A percentile compares a stretch with the other conserved stretches of the same genome.
These are phyloP conservation scores for Suillus discolor DNA, from an alignment of 768 basidiomycete species.

Conservation along the genomic window DNA sequence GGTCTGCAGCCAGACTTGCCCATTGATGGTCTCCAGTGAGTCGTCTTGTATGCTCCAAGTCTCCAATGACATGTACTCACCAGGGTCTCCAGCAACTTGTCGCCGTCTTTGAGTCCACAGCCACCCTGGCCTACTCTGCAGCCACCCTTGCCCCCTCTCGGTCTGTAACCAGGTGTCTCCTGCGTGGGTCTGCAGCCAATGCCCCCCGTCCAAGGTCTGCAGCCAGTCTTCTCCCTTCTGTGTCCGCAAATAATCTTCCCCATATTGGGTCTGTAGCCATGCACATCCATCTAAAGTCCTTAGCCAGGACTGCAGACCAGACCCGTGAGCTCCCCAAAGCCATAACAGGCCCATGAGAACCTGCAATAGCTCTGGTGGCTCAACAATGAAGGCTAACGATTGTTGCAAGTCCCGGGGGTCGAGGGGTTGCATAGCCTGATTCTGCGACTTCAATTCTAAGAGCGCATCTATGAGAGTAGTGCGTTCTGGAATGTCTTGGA, in stretches of 20 bases:
- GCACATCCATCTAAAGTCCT: background rate
- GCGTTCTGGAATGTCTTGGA: background rate
- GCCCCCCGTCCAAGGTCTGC: no score
- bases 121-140: no score
- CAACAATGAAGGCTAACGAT: background rate
- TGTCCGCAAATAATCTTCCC: background rate
- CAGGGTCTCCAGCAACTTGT: no score
- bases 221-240: no score
- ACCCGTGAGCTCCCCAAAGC: background rate
- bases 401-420: background rate
- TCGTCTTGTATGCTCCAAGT: no score
- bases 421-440: background rate
- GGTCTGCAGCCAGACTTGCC: no score
- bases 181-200: no score
- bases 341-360: background rate
- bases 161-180: no score
- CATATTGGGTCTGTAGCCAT: background rate
- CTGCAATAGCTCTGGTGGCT: background rate
- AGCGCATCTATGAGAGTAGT: background rate
- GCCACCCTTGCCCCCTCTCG: no score
- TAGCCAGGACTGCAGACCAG: background rate
- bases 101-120: no score
- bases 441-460: background rate
- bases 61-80: no score
- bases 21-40: no score